Evolutionary conservation across 2,329 filamentous ascomycete species (phyloP).

Genomic region (Corniculantispora saksenae): DNA sequence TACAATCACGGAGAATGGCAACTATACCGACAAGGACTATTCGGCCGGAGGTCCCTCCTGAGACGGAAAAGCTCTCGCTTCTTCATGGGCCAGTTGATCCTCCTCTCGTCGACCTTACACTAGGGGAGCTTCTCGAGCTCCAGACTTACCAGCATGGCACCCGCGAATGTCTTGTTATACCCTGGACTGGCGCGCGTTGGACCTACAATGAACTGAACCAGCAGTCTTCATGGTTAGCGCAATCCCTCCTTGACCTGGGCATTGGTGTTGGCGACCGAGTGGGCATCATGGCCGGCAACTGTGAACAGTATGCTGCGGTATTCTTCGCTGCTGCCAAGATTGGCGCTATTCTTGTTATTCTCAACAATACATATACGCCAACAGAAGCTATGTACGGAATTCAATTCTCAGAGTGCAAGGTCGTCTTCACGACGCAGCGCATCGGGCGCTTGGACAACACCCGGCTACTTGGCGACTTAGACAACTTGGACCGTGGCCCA

Average conservation of each 20-base stretch:
- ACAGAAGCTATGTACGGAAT: constrained; percentile 72
- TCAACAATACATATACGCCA: constrained; percentile 81
- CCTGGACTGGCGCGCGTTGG: constrained; percentile 76
- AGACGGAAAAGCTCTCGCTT: constrained; percentile 52
- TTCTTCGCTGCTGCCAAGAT: constrained; percentile 72
- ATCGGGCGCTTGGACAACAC: constrained; percentile 68
- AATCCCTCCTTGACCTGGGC: constrained; percentile 66
- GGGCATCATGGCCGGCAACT: constrained; percentile 75
- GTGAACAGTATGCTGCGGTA: constrained; percentile 77
- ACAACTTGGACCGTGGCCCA: constrained; percentile 44
- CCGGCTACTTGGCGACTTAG: constrained; percentile 57
- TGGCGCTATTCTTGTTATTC: constrained; percentile 70
- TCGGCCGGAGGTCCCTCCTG: constrained; percentile 30
- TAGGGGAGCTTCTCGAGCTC: constrained; percentile 71
- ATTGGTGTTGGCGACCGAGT: constrained; percentile 69
- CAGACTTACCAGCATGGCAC: constrained; percentile 67
- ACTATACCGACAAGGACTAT: constrained; percentile 28
- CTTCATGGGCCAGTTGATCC: constrained; percentile 70
- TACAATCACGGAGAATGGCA: neutral
- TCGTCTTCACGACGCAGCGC: constrained; percentile 70
- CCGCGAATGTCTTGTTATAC: constrained; percentile 70
- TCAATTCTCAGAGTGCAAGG: constrained; percentile 68
- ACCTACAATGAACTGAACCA: constrained; percentile 66
- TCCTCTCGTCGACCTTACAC: constrained; percentile 68
- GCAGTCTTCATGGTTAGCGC: constrained; percentile 62